phyloP scores from a whole-genome alignment of 2,329 filamentous ascomycete species.

The Phaeophleospora eucalypticola region DNA sequence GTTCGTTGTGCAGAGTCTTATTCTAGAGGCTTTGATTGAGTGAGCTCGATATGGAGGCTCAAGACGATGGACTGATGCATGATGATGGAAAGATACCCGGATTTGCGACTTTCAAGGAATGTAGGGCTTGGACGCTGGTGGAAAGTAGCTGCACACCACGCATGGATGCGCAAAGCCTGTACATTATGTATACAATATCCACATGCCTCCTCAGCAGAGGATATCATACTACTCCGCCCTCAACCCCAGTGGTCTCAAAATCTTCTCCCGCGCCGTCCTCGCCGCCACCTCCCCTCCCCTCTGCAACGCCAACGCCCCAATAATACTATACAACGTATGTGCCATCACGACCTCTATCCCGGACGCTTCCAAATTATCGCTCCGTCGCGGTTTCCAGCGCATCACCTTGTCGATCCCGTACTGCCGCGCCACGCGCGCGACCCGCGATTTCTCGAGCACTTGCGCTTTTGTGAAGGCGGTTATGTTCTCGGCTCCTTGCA shows the following conservation, averaged over 20 bases:
- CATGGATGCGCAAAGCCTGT: too few relatives aligned
- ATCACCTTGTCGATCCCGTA: constrained; percentile 72
- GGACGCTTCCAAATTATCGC: constrained; percentile 65
- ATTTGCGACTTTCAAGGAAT: too few relatives aligned
- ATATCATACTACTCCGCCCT: too few relatives aligned
- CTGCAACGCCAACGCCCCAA: constrained; percentile 87
- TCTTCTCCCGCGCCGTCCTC: constrained; percentile 69
- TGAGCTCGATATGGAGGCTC: too few relatives aligned
- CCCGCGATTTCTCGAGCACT: constrained; percentile 59
- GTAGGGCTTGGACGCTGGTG: too few relatives aligned
- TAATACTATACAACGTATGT: constrained; percentile 75
- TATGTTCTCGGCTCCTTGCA: constrained; percentile 72
- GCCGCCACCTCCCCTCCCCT: constrained; percentile 75
- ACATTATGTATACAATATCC: constrained; percentile 6
- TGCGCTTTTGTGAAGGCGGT: constrained; percentile 56
- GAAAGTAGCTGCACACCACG: not conserved
- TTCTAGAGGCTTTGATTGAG: constrained; percentile 73
- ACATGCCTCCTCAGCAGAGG: too few relatives aligned
- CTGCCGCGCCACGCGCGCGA: constrained; percentile 64
- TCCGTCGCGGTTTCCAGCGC: constrained; percentile 81
- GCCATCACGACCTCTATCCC: constrained; percentile 72
- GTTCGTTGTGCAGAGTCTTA: constrained; percentile 86
- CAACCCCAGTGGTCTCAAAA: constrained; percentile 57
- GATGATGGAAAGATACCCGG: not conserved
- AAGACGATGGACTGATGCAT: too few relatives aligned